These are phyloP conservation scores for Yamadazyma mexicana DNA, from an alignment of 1,139 yeast genomes.

Conservation along the genomic window DNA sequence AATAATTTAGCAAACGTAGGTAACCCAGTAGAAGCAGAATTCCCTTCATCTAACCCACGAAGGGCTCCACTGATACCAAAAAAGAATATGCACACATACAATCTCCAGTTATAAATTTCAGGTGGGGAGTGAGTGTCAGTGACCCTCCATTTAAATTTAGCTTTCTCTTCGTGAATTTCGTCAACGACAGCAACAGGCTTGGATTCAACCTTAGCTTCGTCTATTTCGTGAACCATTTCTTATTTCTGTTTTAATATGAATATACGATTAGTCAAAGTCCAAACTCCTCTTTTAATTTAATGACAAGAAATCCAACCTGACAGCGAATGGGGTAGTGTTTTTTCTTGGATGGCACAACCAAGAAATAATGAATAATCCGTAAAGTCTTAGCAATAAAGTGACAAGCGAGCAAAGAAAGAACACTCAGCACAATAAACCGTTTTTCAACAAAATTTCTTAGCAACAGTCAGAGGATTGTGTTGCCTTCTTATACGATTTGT, in stretches of 20 bases:
- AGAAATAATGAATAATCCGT: not conserved
- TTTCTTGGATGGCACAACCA: not conserved
- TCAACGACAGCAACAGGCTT: conserved; percentile 1
- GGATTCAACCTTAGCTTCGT: conserved; percentile 1
- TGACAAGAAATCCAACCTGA: not conserved
- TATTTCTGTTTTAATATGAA: not conserved
- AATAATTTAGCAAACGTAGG: conserved; percentile 47
- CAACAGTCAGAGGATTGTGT: too few species aligned
- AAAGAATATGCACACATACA: conserved; percentile 48
- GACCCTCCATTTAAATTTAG: conserved; percentile 27
- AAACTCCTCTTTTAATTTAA: not conserved
- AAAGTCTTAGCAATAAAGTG: too few species aligned
- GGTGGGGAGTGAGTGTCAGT: conserved; percentile 44
- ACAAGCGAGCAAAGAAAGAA: too few species aligned
- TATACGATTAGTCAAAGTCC: too few species aligned
- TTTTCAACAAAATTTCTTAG: too few species aligned
- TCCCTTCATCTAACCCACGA: conserved; percentile 63
- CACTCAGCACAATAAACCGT: too few species aligned
- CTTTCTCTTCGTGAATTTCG: not conserved
- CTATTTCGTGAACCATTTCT: conserved; percentile 5
- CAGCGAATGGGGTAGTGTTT: too few species aligned
- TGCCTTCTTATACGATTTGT: too few species aligned
- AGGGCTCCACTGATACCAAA: conserved; percentile 63
- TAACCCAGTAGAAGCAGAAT: conserved; percentile 41
- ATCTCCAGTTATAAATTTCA: conserved; percentile 48